Evolutionary conservation across 331 rosid species (phyloP).

Genomic region (Quercus lobata): DNA sequence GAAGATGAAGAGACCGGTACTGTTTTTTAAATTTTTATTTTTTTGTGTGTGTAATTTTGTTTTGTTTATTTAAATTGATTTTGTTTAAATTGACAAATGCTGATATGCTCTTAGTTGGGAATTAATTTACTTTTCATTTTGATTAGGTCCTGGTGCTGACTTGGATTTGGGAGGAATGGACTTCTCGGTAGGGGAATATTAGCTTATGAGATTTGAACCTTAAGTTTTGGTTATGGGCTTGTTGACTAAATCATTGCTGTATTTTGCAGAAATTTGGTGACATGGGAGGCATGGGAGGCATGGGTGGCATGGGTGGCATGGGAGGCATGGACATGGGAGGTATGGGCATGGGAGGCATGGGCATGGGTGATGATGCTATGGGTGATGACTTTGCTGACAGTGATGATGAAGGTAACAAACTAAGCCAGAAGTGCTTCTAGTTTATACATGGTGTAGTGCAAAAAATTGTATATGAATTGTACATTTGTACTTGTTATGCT

Average conservation of each 20-base stretch:
- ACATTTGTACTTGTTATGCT: background rate
- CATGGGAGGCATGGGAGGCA: conserved; percentile 51
- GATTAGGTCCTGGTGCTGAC: conserved; percentile 47
- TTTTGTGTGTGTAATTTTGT: background rate
- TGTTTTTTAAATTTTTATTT: too few species aligned
- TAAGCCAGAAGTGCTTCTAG: background rate
- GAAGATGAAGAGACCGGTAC: conserved; percentile 80
- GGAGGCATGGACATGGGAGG: conserved; percentile 24
- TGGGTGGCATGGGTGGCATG: conserved; percentile 18
- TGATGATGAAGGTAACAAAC: conserved; percentile 69
- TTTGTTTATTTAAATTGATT: background rate
- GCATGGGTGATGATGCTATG: conserved; percentile 34
- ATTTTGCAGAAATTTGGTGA: conserved; percentile 73
- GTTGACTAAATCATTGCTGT: conserved; percentile 8
- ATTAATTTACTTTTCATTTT: conserved; percentile 15
- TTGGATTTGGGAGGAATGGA: conserved; percentile 91
- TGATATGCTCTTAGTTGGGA: background rate
- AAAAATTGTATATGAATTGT: background rate
- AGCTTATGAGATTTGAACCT: background rate
- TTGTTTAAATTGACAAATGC: background rate
- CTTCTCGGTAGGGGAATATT: conserved; percentile 66
- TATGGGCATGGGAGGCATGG: conserved; percentile 28
- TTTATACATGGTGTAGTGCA: background rate
- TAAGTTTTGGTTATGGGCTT: background rate
- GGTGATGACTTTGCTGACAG: conserved; percentile 63